Conservation (phyloP, 163 green algal genomes). For the Scenedesmus sp. region DNA sequence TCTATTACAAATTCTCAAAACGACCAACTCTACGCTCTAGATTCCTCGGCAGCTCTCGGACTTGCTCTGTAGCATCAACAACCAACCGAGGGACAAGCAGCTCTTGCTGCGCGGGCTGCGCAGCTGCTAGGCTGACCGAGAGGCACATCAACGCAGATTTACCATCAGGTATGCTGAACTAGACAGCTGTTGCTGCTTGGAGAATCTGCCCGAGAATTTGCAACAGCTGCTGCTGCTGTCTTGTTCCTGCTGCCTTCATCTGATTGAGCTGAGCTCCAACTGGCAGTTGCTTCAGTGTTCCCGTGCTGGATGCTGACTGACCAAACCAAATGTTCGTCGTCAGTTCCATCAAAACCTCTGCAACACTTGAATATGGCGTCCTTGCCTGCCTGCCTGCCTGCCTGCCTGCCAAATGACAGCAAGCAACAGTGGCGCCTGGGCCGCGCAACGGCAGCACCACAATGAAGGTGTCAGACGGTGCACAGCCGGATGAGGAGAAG, state of each 20-base stretch:
- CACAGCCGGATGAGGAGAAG: constrained; percentile 5
- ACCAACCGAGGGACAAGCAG: not conserved
- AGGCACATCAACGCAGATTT: not conserved
- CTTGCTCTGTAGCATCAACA: not conserved
- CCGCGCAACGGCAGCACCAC: not conserved
- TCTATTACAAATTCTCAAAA: too few species aligned
- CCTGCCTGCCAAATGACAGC: not conserved
- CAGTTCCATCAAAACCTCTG: too few species aligned
- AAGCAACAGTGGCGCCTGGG: not conserved
- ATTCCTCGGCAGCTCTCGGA: not conserved
- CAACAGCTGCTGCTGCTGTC: not conserved
- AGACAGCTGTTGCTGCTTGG: not conserved
- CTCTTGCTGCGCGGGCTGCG: not conserved
- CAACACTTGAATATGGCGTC: not conserved
- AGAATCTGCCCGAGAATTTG: not conserved
- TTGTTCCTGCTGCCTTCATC: not conserved
- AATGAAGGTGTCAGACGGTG: not conserved
- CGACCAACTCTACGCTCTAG: too few species aligned
- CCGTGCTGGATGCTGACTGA: too few species aligned
- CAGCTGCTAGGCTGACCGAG: not conserved
- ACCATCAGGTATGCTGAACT: not conserved
- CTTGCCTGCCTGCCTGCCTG: not conserved
- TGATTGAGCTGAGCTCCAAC: too few species aligned
- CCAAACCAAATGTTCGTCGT: too few species aligned
- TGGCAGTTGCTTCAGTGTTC: too few species aligned